Evolutionary conservation across 192 early-diverging fungal genomes (phyloP).

Genomic region (Backusella mclennaniae): DNA sequence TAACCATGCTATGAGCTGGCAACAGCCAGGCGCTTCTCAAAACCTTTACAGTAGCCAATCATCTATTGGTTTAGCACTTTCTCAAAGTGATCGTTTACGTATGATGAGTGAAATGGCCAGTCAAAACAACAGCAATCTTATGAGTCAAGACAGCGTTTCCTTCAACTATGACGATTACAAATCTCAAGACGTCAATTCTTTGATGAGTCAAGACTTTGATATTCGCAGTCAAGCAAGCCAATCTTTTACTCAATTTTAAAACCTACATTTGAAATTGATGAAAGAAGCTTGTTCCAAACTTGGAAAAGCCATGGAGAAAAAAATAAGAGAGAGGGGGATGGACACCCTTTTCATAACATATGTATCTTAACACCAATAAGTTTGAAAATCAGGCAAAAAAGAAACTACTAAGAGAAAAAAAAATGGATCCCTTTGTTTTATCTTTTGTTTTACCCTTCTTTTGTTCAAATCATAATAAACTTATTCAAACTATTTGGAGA

Average conservation of each 20-base stretch:
- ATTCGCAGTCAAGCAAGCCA: conserved; percentile 52
- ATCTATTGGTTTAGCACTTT: conserved; percentile 51
- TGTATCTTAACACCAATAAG: background rate
- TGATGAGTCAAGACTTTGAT: conserved; percentile 58
- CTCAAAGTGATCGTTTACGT: conserved; percentile 54
- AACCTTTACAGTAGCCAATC: conserved; percentile 59
- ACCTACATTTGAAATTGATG: background rate
- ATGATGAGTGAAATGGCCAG: conserved; percentile 46
- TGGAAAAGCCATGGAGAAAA: background rate
- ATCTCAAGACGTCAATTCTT: conserved; percentile 53
- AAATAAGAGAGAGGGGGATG: background rate
- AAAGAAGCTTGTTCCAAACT: background rate
- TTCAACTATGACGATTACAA: conserved; percentile 55
- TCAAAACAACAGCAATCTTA: conserved; percentile 32
- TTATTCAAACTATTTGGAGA: background rate
- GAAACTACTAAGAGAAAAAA: background rate
- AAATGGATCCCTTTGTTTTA: background rate
- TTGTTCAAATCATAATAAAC: background rate
- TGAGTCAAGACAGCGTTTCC: conserved; percentile 55
- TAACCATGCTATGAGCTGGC: conserved; percentile 29
- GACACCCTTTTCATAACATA: background rate
- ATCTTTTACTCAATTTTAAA: conserved; percentile 54
- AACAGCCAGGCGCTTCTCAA: conserved; percentile 37
- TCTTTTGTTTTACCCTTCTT: background rate
- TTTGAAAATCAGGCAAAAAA: background rate